Evolutionary conservation across 805 yeast species (phyloP).

Genomic region (Yarrowia sp.): DNA sequence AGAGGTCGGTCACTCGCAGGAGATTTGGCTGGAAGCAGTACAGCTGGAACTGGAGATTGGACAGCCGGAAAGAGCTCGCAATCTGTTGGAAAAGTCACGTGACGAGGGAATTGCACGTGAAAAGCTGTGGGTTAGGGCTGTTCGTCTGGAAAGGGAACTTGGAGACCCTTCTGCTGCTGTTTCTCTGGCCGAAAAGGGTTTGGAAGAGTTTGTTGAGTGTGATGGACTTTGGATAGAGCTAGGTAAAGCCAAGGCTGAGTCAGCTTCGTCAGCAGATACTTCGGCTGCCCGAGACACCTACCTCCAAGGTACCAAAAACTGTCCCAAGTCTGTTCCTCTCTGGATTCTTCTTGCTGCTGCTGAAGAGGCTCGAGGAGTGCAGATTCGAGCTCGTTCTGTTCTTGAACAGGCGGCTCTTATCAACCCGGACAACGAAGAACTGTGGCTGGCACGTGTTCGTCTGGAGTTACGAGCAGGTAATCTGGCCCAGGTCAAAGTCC

Average conservation of each 20-base stretch:
- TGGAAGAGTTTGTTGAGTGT: constrained; percentile 48
- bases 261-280: not conserved
- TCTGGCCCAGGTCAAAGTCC: constrained; percentile 48
- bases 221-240: constrained; percentile 33
- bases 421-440: constrained; percentile 47
- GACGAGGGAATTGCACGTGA: constrained; percentile 41
- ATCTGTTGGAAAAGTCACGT: constrained; percentile 44
- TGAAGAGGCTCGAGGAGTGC: constrained; percentile 46
- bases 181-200: constrained; percentile 45
- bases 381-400: constrained; percentile 63
- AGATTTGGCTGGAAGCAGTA: constrained; percentile 68
- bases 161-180: constrained; percentile 42
- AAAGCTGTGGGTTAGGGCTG: constrained; percentile 60
- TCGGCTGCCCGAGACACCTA: constrained; percentile 48
- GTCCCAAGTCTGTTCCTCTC: constrained; percentile 46
- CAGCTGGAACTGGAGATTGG: constrained; percentile 54
- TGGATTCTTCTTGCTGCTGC: constrained; percentile 55
- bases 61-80: constrained; percentile 40
- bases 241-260: not conserved
- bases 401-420: constrained; percentile 62
- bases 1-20: constrained; percentile 46
- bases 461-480: constrained; percentile 56
- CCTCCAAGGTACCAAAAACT: constrained; percentile 47
- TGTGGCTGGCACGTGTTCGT: constrained; percentile 57
- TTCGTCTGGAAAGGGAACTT: constrained; percentile 48